Evolutionary conservation across 1,284 basidiomycete genomes (phyloP), one percentile per base, ranked within the genome.

Genomic region (Sparassis latifolia): DNA sequence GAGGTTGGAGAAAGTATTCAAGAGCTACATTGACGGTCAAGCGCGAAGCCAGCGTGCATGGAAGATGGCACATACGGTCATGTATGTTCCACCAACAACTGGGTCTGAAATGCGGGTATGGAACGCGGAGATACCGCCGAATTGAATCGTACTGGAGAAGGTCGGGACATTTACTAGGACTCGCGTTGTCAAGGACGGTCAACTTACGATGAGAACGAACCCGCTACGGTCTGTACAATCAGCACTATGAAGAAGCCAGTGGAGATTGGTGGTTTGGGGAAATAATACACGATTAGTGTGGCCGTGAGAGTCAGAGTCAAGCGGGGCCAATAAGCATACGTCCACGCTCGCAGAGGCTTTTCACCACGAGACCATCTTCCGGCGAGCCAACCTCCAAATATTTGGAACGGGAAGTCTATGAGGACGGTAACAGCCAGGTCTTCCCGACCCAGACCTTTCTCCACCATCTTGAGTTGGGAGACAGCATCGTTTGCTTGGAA

Each of bases 331-430:
- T 96, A 97, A 1, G 95, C 93, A 58, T 77, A 78, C 42, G 97
- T 73, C 97, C 97, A 99, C 3, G 92, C 89, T 10, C 82, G 80
- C 31, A 93, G 74, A 10, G 88, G 88, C 45, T 74, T 77, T 48
- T 84, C 78, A 2, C 89, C 90, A 50, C 81, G 75, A 2, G 90
- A 88, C 93, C 94, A 98, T 59, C 85, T 84, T 2, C 93, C 97
- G 0, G 95, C 93, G n/a, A 97, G 75, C 84, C 92, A 99, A 9
- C 96, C 96, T 37, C 93, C 94, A 51, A 92, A 66, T 52, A 99
- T 92, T 72, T 99, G 96, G 70, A 97, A 97, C 1, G 97, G 97
- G 60, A 99, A 99, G 69, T 99, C 97, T 60, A 99, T 90, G 46
- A 99, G 80, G 33, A 97, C 95, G 2, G 93, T 89, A 29, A 97